Percentiles rank a stretch among this genome's conserved stretches.
Conservation (phyloP, 2,329 filamentous ascomycete genomes). For the Niveomyces coronatus region DNA sequence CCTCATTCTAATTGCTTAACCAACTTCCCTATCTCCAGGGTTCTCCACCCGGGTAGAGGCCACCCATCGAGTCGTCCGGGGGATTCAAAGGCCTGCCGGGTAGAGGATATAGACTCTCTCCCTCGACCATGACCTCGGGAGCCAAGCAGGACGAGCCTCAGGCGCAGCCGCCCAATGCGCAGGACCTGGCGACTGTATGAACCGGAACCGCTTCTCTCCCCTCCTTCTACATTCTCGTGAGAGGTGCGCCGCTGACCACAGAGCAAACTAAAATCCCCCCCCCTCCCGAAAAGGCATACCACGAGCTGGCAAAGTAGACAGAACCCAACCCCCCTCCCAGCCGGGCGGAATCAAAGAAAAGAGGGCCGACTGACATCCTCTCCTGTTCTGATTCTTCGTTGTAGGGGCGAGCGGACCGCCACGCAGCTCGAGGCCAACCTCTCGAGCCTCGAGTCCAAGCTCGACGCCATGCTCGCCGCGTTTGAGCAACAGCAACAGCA, state of each 20-base stretch:
- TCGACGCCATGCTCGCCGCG: slow-evolving; percentile 43
- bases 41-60: no score
- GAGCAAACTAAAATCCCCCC: not conserved
- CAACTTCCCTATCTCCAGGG: no score
- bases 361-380: not conserved
- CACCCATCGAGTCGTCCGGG: no score
- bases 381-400: not conserved
- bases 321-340: not conserved
- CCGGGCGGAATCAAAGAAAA: not conserved
- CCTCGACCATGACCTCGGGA: not conserved
- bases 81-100: no score
- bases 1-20: no score
- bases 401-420: slow-evolving; percentile 45
- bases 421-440: slow-evolving; percentile 42
- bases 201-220: no score
- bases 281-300: slow-evolving; percentile 8
- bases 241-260: not conserved
- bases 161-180: not conserved
- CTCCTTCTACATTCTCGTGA: no score
- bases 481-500: slow-evolving; percentile 24
- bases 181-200: slow-evolving; percentile 5
- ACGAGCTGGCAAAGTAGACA: slow-evolving; percentile 13
- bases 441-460: slow-evolving; percentile 39
- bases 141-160: not conserved
- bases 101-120: slow-evolving; percentile 2